phyloP scores from a whole-genome alignment of 352 stramenopile species.

The Phytopythium helicoides region DNA sequence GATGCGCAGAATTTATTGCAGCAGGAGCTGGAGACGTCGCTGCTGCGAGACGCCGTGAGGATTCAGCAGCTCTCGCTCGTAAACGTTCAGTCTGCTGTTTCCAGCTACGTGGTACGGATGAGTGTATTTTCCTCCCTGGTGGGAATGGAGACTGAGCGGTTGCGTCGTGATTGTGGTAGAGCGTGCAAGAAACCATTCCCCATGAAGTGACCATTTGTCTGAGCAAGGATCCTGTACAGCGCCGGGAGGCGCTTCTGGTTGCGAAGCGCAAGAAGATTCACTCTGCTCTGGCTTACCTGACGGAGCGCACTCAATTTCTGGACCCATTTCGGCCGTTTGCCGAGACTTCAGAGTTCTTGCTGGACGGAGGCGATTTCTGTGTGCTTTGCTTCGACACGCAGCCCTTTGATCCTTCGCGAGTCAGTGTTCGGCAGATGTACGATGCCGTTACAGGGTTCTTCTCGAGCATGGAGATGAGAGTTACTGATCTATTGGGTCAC shows the following conservation, averaged over 20 bases:
- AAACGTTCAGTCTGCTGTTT: conserved; percentile 14
- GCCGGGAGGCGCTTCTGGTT: conserved; percentile 27
- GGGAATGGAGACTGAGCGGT: too few species aligned
- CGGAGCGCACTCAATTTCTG: conserved; percentile 32
- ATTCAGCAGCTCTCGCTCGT: conserved; percentile 19
- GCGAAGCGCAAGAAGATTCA: conserved; percentile 26
- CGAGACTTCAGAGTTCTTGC: conserved; percentile 40
- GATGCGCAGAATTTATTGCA: neutral
- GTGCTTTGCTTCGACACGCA: conserved; percentile 43
- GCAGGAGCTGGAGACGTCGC: too few species aligned
- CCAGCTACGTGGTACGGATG: conserved; percentile 2
- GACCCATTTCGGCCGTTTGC: conserved; percentile 34
- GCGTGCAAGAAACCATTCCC: conserved; percentile 8
- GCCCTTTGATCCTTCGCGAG: conserved; percentile 26
- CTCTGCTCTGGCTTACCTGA: conserved; percentile 27
- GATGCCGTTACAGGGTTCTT: conserved; percentile 38
- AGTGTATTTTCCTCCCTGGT: too few species aligned
- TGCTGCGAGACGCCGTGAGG: conserved; percentile 16
- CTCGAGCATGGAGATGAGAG: conserved; percentile 43
- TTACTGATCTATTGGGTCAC: conserved; percentile 25
- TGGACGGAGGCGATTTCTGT: conserved; percentile 32
- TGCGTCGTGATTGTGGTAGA: too few species aligned
- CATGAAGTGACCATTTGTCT: conserved; percentile 42
- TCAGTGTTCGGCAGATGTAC: conserved; percentile 34
- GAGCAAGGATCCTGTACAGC: conserved; percentile 18